Conservation (phyloP, 2,329 filamentous ascomycete genomes). For the Penicillium glabrum region DNA sequence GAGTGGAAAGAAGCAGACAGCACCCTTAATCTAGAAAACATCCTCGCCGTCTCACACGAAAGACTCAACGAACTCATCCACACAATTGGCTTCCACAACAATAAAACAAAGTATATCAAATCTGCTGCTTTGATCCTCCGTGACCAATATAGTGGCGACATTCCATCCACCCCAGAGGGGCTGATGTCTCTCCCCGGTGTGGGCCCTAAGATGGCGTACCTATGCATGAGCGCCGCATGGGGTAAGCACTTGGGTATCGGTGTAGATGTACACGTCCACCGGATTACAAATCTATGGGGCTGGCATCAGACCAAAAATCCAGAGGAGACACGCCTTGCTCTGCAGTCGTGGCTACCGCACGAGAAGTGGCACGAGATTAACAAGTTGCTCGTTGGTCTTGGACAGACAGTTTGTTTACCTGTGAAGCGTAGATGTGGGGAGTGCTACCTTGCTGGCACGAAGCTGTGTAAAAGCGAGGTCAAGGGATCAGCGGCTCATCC, state of each 20-base stretch:
- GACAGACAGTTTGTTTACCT: slow-evolving; percentile 82
- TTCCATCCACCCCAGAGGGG: slow-evolving; percentile 74
- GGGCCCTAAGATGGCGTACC: slow-evolving; percentile 91
- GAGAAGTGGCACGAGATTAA: slow-evolving; percentile 94
- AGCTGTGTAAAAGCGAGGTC: slow-evolving; percentile 74
- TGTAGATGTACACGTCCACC: slow-evolving; percentile 92
- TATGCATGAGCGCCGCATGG: slow-evolving; percentile 78
- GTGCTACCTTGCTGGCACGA: slow-evolving; percentile 74
- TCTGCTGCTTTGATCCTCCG: slow-evolving; percentile 70
- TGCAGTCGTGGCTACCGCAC: slow-evolving; percentile 79
- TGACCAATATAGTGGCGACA: slow-evolving; percentile 70
- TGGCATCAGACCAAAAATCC: slow-evolving; percentile 82
- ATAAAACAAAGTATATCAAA: slow-evolving; percentile 85
- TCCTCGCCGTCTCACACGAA: slow-evolving; percentile 69
- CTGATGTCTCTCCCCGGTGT: slow-evolving; percentile 80
- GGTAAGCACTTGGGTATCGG: slow-evolving; percentile 74
- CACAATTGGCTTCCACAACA: slow-evolving; percentile 91
- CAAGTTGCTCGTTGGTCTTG: slow-evolving; percentile 80
- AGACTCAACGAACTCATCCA: slow-evolving; percentile 72
- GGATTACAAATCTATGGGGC: slow-evolving; percentile 91
- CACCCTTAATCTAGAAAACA: slow-evolving; percentile 70
- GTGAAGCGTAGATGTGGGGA: slow-evolving; percentile 79
- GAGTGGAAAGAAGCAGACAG: slow-evolving; percentile 31
- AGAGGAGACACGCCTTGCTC: slow-evolving; percentile 73
- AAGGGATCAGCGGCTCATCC: slow-evolving; percentile 54